A percentile compares a stretch with the other conserved stretches of the same genome.
Conservation (phyloP, 129 eudicot genomes). For the Lactuca saligna region DNA sequence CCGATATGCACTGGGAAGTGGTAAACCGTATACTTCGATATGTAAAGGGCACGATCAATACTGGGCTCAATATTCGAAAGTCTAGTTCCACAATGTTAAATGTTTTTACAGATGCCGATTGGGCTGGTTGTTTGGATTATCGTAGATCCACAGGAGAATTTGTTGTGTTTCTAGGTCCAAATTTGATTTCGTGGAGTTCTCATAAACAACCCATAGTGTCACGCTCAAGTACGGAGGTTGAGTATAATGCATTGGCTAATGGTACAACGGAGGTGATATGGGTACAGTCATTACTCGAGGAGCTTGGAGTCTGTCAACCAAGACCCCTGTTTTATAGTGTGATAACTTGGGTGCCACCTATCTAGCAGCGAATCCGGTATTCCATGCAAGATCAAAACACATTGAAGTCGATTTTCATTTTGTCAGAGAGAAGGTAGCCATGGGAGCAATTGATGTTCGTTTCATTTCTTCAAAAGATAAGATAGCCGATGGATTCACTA, state of each 20-base stretch:
- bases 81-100: not conserved
- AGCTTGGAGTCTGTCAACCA: too few species aligned
- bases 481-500: too few species aligned
- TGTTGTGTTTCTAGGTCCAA: not conserved
- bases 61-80: not conserved
- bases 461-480: too few species aligned
- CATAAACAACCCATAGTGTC: not conserved
- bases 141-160: not conserved
- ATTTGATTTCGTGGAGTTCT: constrained; percentile 2
- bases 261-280: not conserved
- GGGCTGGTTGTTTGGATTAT: not conserved
- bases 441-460: too few species aligned
- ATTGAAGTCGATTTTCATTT: too few species aligned
- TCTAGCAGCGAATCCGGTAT: too few species aligned
- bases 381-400: too few species aligned
- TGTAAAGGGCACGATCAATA: not conserved
- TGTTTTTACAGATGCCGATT: not conserved
- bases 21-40: not conserved
- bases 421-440: too few species aligned
- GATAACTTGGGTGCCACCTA: too few species aligned
- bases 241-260: not conserved
- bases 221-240: not conserved
- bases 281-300: too few species aligned
- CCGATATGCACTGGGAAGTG: not conserved
- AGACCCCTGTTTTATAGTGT: too few species aligned